Percentiles rank a stretch among this genome's conserved stretches.
phyloP scores from a whole-genome alignment of 1,139 yeast genomes.

The Kazachstania sp. region DNA sequence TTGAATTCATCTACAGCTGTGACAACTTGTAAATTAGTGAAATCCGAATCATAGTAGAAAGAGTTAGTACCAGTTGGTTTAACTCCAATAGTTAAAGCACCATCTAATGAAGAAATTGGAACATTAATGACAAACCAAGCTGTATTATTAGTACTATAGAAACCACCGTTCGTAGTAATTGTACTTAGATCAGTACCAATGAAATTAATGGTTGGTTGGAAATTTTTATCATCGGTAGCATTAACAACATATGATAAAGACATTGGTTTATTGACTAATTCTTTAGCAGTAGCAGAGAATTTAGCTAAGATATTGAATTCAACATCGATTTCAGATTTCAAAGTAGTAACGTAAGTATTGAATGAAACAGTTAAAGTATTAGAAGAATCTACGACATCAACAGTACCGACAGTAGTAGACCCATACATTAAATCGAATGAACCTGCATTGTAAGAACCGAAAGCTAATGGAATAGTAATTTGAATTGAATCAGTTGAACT shows the following conservation, averaged over 20 bases:
- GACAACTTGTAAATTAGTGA: constrained; percentile 21
- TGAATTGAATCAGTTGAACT: constrained; percentile 11
- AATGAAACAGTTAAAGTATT: constrained; percentile 20
- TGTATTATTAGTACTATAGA: constrained; percentile 15
- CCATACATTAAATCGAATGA: constrained; percentile 17
- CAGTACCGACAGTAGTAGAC: constrained; percentile 17
- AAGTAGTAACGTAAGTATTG: constrained; percentile 4
- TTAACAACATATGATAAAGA: constrained; percentile 16
- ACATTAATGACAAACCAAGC: constrained; percentile 27
- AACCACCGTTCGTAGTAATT: constrained; percentile 23
- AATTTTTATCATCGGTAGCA: constrained; percentile 15
- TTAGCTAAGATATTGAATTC: constrained; percentile 22
- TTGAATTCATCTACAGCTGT: constrained; percentile 20
- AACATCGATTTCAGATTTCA: constrained; percentile 12
- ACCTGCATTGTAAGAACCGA: constrained; percentile 15
- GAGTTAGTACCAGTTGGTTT: constrained; percentile 11
- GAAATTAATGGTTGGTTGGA: constrained; percentile 16
- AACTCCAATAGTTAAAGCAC: constrained; percentile 19
- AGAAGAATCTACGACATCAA: constrained; percentile 10
- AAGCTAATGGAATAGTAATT: constrained; percentile 21
- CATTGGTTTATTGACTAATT: constrained; percentile 13
- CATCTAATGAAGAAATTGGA: constrained; percentile 17
- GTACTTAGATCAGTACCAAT: constrained; percentile 13
- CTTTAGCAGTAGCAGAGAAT: constrained; percentile 7
- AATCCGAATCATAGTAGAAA: constrained; percentile 14